These are phyloP conservation scores for Fragosphaeria purpurea DNA, from an alignment of 2,329 filamentous ascomycete genomes.

Conservation along the genomic window DNA sequence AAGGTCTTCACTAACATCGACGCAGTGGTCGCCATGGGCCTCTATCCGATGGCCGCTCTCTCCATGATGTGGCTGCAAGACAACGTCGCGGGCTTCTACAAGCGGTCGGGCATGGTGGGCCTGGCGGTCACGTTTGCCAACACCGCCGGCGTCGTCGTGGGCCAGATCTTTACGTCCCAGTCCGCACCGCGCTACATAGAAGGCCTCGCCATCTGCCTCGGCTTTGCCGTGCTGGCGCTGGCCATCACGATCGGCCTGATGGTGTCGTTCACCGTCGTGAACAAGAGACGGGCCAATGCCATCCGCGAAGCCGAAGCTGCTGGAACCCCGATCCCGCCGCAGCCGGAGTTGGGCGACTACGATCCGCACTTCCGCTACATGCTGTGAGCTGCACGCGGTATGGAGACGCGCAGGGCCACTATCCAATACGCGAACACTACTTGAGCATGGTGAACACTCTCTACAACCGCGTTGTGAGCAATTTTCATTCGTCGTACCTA, in stretches of 20 bases:
- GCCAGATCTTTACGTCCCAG: slow-evolving; percentile 14
- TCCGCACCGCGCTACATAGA: slow-evolving; percentile 13
- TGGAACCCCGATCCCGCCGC: background rate
- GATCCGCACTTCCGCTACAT: background rate
- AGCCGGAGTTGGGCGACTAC: slow-evolving; percentile 1
- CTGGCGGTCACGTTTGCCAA: slow-evolving; percentile 27
- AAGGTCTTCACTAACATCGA: background rate
- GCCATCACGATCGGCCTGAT: background rate
- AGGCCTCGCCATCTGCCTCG: background rate
- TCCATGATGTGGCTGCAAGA: slow-evolving; percentile 38
- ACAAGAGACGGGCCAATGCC: background rate
- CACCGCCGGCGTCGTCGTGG: slow-evolving; percentile 14
- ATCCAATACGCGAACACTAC: no score
- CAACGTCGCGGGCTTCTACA: slow-evolving; percentile 36
- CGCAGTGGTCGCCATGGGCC: slow-evolving; percentile 11
- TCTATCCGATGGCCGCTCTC: slow-evolving; percentile 21
- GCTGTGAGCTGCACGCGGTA: background rate
- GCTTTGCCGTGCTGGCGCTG: background rate
- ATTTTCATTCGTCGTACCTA: no score
- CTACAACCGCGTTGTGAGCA: no score
- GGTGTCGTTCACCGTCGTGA: background rate
- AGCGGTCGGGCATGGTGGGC: slow-evolving; percentile 35
- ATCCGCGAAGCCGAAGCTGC: background rate
- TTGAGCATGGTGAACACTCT: no score
- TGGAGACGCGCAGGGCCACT: no score